These are phyloP conservation scores for Bremia lactucae DNA, from an alignment of 352 stramenopile species.

Conservation along the genomic window DNA sequence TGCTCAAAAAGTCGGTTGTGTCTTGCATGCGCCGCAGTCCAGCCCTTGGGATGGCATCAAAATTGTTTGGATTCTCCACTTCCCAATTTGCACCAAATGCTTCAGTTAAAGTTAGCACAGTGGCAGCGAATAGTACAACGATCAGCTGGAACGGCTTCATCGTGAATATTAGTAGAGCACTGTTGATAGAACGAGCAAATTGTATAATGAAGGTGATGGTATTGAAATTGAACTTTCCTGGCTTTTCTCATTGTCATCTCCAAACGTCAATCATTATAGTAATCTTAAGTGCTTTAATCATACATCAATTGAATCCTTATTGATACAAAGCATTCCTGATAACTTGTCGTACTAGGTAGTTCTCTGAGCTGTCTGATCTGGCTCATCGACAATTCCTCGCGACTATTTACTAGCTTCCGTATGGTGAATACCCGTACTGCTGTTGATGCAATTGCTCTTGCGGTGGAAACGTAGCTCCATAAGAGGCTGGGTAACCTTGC, in stretches of 20 bases:
- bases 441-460: slow-evolving; percentile 10
- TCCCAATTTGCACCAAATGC: slow-evolving; percentile 17
- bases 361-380: no score
- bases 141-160: slow-evolving; percentile 27
- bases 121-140: slow-evolving; percentile 11
- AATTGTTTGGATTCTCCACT: slow-evolving; percentile 17
- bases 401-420: slow-evolving; percentile 13
- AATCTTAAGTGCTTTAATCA: no score
- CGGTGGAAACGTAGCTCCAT: slow-evolving; percentile 22
- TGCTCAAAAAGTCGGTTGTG: background rate
- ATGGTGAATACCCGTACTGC: slow-evolving; percentile 24
- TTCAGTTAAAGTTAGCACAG: slow-evolving; percentile 7
- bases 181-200: slow-evolving; percentile 12
- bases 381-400: background rate
- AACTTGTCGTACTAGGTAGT: no score
- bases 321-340: no score
- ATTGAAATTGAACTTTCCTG: no score
- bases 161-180: background rate
- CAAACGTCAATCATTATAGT: no score
- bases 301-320: no score
- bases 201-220: slow-evolving; percentile 29
- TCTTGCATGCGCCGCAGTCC: slow-evolving; percentile 6
- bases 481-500: slow-evolving; percentile 17
- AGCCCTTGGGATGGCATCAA: slow-evolving; percentile 3
- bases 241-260: no score